phyloP scores from a whole-genome alignment of 257 asterid genomes.

The Solanum raphanifolium region DNA sequence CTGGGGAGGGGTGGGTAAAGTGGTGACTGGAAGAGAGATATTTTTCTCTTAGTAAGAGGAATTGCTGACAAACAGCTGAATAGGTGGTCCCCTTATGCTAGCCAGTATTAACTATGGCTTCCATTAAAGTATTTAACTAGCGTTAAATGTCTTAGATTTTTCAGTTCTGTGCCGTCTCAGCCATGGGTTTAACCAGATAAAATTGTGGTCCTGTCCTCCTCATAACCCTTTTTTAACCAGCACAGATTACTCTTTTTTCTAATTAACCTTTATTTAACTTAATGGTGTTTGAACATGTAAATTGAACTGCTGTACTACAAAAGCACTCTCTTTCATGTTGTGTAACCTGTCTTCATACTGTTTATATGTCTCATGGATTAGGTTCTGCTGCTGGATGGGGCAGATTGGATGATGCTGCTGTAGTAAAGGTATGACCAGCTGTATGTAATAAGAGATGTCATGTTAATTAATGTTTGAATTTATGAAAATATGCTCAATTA shows the following conservation, averaged over 20 bases:
- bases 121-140: background rate
- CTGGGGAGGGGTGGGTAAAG: background rate
- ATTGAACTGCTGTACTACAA: background rate
- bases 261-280: background rate
- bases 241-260: background rate
- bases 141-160: background rate
- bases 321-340: background rate
- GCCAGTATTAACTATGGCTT: background rate
- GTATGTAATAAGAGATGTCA: background rate
- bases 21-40: background rate
- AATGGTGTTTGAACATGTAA: background rate
- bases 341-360: background rate
- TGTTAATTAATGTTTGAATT: background rate
- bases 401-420: constrained; percentile 84
- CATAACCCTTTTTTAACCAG: background rate
- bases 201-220: background rate
- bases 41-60: background rate
- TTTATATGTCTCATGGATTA: constrained; percentile 6
- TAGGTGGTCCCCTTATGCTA: background rate
- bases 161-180: background rate
- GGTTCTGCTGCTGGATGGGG: constrained; percentile 99
- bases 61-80: background rate
- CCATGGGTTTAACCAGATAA: background rate
- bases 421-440: constrained; percentile 65
- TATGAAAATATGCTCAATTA: background rate